Evolutionary conservation across 1,139 yeast species (phyloP).

Genomic region (Nakaseomyces delphensis): DNA sequence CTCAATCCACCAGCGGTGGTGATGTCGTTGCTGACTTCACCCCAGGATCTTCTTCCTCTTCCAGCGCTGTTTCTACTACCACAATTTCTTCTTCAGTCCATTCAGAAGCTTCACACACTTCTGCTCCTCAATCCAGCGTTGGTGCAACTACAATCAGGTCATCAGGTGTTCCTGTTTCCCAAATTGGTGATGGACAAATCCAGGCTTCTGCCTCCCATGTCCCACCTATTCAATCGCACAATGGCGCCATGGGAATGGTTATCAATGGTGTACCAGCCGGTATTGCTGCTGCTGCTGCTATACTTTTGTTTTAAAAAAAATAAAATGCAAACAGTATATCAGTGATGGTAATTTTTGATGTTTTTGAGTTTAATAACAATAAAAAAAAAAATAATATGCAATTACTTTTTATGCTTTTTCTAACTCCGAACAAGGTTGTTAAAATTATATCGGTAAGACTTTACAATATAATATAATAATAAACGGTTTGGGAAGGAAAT

Average conservation of each 20-base stretch:
- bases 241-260: background rate
- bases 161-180: slow-evolving; percentile 7
- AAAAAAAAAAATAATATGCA: background rate
- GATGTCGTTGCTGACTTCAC: slow-evolving; percentile 17
- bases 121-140: slow-evolving; percentile 1
- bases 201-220: slow-evolving; percentile 5
- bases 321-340: background rate
- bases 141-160: background rate
- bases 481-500: too few relatives aligned
- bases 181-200: slow-evolving; percentile 7
- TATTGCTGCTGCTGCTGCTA: slow-evolving; percentile 2
- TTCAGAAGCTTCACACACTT: background rate
- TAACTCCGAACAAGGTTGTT: too few relatives aligned
- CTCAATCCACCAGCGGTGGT: background rate
- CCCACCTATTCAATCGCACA: slow-evolving; percentile 3
- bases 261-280: slow-evolving; percentile 1
- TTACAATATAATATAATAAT: too few relatives aligned
- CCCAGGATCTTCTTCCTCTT: slow-evolving; percentile 17
- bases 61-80: slow-evolving; percentile 15
- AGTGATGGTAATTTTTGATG: background rate
- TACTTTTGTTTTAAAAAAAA: background rate
- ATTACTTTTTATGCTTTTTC: background rate
- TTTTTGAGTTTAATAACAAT: background rate
- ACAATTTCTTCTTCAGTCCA: slow-evolving; percentile 14
- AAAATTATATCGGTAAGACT: too few relatives aligned